Evolutionary conservation across 768 basidiomycete genomes (phyloP).

Genomic region (Solioccasus polychromus): DNA sequence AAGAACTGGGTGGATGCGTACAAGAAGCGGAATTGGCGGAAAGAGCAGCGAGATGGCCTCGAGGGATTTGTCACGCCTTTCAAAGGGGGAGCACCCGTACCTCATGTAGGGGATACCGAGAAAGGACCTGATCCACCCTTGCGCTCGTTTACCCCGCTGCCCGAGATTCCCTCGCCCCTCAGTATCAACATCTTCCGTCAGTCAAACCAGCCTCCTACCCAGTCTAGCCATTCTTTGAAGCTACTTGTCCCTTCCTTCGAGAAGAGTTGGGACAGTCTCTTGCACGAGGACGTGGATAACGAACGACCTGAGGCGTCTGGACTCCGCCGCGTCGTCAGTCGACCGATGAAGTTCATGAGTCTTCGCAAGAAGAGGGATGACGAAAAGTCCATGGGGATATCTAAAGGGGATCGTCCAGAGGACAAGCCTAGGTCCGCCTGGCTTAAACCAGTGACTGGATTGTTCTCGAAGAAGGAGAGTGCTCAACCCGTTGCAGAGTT

Average conservation of each 20-base stretch:
- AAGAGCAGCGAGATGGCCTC: slow-evolving; percentile 48
- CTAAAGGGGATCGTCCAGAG: slow-evolving; percentile 23
- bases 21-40: slow-evolving; percentile 48
- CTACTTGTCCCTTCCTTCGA: slow-evolving; percentile 32
- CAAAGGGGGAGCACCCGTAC: slow-evolving; percentile 13
- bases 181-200: slow-evolving; percentile 37
- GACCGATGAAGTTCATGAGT: slow-evolving; percentile 42
- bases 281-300: slow-evolving; percentile 27
- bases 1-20: slow-evolving; percentile 44
- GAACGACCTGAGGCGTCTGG: slow-evolving; percentile 25
- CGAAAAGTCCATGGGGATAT: slow-evolving; percentile 25
- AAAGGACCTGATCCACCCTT: slow-evolving; percentile 30
- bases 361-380: slow-evolving; percentile 41
- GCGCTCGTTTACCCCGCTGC: slow-evolving; percentile 51
- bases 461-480: slow-evolving; percentile 26
- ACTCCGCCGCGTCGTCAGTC: slow-evolving; percentile 24
- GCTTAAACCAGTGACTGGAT: slow-evolving; percentile 36
- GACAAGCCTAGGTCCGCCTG: slow-evolving; percentile 27
- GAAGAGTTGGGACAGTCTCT: slow-evolving; percentile 47
- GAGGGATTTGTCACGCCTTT: slow-evolving; percentile 38
- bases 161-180: slow-evolving; percentile 32
- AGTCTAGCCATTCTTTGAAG: slow-evolving; percentile 24
- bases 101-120: slow-evolving; percentile 22
- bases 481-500: slow-evolving; percentile 14
- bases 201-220: slow-evolving; percentile 32